A percentile compares a stretch with the other conserved stretches of the same genome.
Evolutionary conservation across 176 grass and related monocot species (phyloP).

Genomic region (Rhynchospora breviuscula): DNA sequence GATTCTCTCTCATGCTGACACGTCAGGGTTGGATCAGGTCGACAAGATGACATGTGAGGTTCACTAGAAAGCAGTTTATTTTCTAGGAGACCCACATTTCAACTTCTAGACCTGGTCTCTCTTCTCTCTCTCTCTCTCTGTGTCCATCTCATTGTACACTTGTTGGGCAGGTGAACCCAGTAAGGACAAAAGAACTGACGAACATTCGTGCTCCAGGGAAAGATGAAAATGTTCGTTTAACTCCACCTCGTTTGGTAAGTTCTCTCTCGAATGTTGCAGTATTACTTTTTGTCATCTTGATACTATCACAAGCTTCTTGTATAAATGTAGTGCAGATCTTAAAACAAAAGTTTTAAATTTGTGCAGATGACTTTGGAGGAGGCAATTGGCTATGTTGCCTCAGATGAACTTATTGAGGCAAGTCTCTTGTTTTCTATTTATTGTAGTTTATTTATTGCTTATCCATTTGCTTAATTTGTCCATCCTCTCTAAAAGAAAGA

Average conservation of each 20-base stretch:
- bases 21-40: neutral
- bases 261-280: neutral
- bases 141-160: constrained; percentile 12
- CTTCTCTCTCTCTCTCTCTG: constrained; percentile 9
- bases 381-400: constrained; percentile 99
- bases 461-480: neutral
- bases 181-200: constrained; percentile 94
- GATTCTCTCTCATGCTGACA: neutral
- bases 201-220: constrained; percentile 92
- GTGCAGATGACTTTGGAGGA: constrained; percentile 96
- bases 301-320: neutral
- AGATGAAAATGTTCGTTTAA: constrained; percentile 87
- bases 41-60: neutral
- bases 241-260: constrained; percentile 90
- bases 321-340: neutral
- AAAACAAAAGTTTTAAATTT: constrained; percentile 19
- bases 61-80: neutral
- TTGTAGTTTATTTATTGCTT: neutral
- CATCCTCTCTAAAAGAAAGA: neutral
- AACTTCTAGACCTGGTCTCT: neutral
- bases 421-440: constrained; percentile 23
- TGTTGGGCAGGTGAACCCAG: constrained; percentile 71
- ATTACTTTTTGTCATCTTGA: neutral
- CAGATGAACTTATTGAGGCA: constrained; percentile 98
- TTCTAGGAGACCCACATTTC: neutral